Conservation (phyloP, 2,329 filamentous ascomycete genomes). For the Fusarium begoniae region DNA sequence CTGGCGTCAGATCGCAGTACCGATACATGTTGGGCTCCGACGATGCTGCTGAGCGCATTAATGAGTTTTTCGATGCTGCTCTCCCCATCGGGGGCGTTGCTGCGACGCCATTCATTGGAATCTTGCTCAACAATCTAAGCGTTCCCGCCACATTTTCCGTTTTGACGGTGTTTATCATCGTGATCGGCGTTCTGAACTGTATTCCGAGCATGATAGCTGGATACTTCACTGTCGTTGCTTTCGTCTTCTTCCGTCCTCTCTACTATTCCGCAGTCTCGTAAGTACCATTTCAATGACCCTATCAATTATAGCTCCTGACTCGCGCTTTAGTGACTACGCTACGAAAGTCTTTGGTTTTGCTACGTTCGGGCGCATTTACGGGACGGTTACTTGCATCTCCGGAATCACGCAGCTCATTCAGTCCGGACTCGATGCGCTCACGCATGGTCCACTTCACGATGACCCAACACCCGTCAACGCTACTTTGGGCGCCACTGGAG, state of each 20-base stretch:
- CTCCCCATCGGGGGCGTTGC: conserved; percentile 75
- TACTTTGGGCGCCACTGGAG: background rate
- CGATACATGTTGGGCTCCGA: conserved; percentile 69
- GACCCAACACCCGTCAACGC: conserved; percentile 21
- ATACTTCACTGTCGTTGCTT: conserved; percentile 73
- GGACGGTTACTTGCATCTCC: conserved; percentile 76
- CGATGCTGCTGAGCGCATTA: conserved; percentile 48
- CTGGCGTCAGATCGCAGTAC: conserved; percentile 76
- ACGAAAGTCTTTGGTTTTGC: conserved; percentile 84
- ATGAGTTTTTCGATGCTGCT: conserved; percentile 56
- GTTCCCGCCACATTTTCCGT: conserved; percentile 68
- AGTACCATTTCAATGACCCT: conserved; percentile 23
- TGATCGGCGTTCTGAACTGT: conserved; percentile 69
- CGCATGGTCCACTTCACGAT: conserved; percentile 48
- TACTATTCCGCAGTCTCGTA: conserved; percentile 80
- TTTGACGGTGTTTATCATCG: conserved; percentile 67
- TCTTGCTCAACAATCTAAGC: conserved; percentile 72
- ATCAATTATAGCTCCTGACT: background rate
- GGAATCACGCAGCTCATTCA: conserved; percentile 78
- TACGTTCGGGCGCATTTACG: conserved; percentile 84
- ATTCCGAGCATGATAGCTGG: conserved; percentile 69
- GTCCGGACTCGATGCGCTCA: conserved; percentile 73
- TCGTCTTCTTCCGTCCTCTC: conserved; percentile 76
- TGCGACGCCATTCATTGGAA: conserved; percentile 76
- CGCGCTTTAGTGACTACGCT: conserved; percentile 65